Evolutionary conservation across 139 green algal species (phyloP), one percentile per base, ranked within the genome.

Genomic region (Chlamydomonas eustigma): DNA sequence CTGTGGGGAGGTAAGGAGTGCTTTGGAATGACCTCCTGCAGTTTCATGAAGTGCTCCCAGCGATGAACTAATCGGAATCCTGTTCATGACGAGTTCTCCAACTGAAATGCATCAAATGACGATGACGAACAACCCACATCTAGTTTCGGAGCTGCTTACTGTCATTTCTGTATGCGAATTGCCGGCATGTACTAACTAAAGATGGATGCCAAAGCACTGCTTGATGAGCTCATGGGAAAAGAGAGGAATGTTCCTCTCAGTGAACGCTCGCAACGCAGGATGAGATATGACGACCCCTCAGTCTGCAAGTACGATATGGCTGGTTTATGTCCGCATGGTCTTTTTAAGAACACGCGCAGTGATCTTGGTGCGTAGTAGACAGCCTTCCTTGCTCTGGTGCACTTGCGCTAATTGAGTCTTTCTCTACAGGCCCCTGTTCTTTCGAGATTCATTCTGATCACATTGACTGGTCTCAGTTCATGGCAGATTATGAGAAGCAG

Each of bases 321-420:
- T 0, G 90, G 88, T 5, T 74, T 96, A 1, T 96, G 92, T 77
- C 92, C 92, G 22, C 89, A 92, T 39, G 81, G 79, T 12, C 75
- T 95, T 6, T 97, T 97, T 75, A 90, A 88, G 31, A 97, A 97
- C 77, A 97, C 92, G 2, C 89, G 87, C 70, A 92, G 84, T 73
- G 88, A 95, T 64, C 69, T 97, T 63, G 92, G 91, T 93, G 70
- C 67, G 83, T 18, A 28, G 44, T 12, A 28, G 18, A 28, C 44
- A 58, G 44, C 44, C 18, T 18, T 58, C 44, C 44, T 18, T 12
- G 18, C 44, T 58, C 12, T 18, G 12, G 12, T 58, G 44, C 44
- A 58, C 44, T 12, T 58, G 44, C 44, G 44, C 12, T n/a, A n/a
- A n/a, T n/a, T n/a, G n/a, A n/a, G n/a, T 22, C 69, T 31, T 51